Conservation (phyloP, 805 yeast genomes). For the Wickerhamiella domercqiae region DNA sequence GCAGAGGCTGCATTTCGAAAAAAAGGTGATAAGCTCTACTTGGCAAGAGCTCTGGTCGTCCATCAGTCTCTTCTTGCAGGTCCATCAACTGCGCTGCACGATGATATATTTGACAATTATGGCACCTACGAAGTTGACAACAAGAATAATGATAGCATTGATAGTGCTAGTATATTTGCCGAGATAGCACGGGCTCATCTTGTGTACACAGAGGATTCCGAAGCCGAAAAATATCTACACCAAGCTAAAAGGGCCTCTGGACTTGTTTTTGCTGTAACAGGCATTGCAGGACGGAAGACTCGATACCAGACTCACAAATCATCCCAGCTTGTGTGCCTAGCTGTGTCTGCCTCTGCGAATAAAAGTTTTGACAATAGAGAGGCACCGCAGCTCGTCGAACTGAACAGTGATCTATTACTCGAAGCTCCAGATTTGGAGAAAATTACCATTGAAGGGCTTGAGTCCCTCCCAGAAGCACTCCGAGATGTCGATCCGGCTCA, state of each 20-base stretch:
- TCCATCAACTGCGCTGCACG: slow-evolving; percentile 19
- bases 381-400: slow-evolving; percentile 39
- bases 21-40: slow-evolving; percentile 25
- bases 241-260: slow-evolving; percentile 34
- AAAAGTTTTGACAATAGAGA: neutral
- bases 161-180: slow-evolving; percentile 35
- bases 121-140: slow-evolving; percentile 18
- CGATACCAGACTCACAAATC: slow-evolving; percentile 61
- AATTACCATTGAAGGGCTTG: slow-evolving; percentile 30
- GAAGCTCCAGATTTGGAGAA: slow-evolving; percentile 53
- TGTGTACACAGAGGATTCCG: slow-evolving; percentile 21
- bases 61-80: slow-evolving; percentile 23
- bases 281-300: slow-evolving; percentile 78
- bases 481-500: slow-evolving; percentile 53
- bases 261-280: slow-evolving; percentile 58
- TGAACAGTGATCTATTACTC: slow-evolving; percentile 62
- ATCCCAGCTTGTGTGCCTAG: slow-evolving; percentile 62
- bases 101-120: slow-evolving; percentile 11
- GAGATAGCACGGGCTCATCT: slow-evolving; percentile 45
- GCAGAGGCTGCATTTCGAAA: slow-evolving; percentile 32
- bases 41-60: slow-evolving; percentile 22
- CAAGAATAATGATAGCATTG: slow-evolving; percentile 15
- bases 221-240: slow-evolving; percentile 15
- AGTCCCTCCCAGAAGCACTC: slow-evolving; percentile 25
- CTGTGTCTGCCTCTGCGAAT: slow-evolving; percentile 22